Base-by-base conservation (phyloP, 306 rosid genomes). In the Casuarina glauca region DNA sequence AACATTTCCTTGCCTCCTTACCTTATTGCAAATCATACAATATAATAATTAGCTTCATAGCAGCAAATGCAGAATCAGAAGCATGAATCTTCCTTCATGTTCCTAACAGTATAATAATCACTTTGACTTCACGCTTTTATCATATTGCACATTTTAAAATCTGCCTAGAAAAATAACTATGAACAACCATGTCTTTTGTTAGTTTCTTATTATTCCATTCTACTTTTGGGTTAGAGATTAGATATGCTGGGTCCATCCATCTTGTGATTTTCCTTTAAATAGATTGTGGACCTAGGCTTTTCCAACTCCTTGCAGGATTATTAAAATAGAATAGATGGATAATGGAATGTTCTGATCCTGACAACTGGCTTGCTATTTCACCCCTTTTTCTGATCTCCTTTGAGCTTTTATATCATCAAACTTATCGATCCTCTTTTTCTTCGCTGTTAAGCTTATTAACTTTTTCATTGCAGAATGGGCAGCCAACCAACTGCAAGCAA, bases 381-480 rank as follows among this genome's bases (percentile, higher is more conserved):
- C 71, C 54, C 20, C 32, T 1, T 66, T 1, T 66, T n/a, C 17
- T 6, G 17, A 4, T 2, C 20, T 5, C 12, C 3, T 20, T 1
- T 2, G 6, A 1, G 2, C 32, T 19, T 20, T 16, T 1, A 11
- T 48, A 20, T 20, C 78, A 35, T 51, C 70, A 41, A 43, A 52
- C 74, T 69, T 76, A 68, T 46, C 52, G 8, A 38, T 66, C n/a
- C 52, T 60, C 20, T 26, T 76, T 58, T 2, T 67, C 69, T 10
- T 20, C 74, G 35, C 26, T 75, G 41, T 54, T 75, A 20, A 70
- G 39, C 58, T 50, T 70, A 43, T 36, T 70, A 71, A 32, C 15
- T 70, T 82, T 63, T 76, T 53, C 80, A 46, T 46, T 88, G 82
- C 86, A 94, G 98, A 87, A 90, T 92, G 98, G 97, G 93, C 53